Percentiles rank a stretch among this genome's conserved stretches.
These are phyloP conservation scores for Tulasnella sp. DNA, from an alignment of 768 basidiomycete species.

Conservation along the genomic window DNA sequence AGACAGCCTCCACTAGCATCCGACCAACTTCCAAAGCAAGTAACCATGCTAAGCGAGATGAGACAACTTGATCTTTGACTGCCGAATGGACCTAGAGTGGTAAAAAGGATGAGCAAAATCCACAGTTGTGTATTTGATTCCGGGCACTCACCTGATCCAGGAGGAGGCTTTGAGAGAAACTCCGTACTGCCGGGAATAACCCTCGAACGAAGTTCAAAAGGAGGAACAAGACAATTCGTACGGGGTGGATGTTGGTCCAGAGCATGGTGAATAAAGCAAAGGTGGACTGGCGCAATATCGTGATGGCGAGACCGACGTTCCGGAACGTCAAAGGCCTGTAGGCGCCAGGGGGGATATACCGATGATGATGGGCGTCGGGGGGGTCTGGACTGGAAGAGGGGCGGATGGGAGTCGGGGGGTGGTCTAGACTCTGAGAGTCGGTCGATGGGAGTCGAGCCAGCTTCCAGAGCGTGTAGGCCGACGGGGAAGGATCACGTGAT, in stretches of 20 bases:
- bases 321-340: conserved; percentile 52
- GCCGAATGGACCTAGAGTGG: conserved; percentile 49
- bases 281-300: conserved; percentile 47
- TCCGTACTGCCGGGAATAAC: conserved; percentile 71
- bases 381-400: conserved; percentile 8
- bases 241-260: conserved; percentile 50
- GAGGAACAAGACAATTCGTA: conserved; percentile 64
- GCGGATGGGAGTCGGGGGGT: conserved; percentile 9
- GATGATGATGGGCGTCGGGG: background rate
- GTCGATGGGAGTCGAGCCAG: conserved; percentile 4
- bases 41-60: conserved; percentile 52
- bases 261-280: conserved; percentile 46
- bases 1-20: conserved; percentile 52
- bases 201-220: conserved; percentile 60
- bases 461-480: conserved; percentile 12
- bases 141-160: conserved; percentile 61
- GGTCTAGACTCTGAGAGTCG: conserved; percentile 18
- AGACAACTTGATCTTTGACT: conserved; percentile 62
- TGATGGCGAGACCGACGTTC: conserved; percentile 52
- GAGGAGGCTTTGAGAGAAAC: conserved; percentile 79
- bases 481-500: background rate
- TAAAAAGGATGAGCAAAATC: background rate
- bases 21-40: conserved; percentile 56
- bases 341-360: conserved; percentile 47
- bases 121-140: background rate